Evolutionary conservation across 306 rosid genomes (phyloP).

Genomic region (Dalbergia cochinchinensis): DNA sequence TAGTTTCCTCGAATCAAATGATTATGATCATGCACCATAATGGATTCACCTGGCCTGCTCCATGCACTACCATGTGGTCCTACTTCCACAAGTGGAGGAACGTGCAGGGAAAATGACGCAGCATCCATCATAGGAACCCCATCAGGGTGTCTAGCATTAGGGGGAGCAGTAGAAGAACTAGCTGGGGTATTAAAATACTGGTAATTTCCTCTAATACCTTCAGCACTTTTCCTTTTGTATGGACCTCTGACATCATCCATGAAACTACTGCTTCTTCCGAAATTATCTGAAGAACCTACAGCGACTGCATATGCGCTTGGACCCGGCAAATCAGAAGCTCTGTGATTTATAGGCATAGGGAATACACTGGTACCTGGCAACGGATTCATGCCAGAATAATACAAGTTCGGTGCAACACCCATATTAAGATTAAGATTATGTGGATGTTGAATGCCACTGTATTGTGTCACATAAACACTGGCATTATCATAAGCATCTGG

Average conservation of each 20-base stretch:
- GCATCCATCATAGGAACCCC: constrained; percentile 72
- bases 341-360: constrained; percentile 69
- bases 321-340: constrained; percentile 63
- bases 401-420: constrained; percentile 62
- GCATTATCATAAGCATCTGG: constrained; percentile 74
- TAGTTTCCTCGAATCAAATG: constrained; percentile 75
- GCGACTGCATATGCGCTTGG: constrained; percentile 63
- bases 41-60: constrained; percentile 66
- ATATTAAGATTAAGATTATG: constrained; percentile 74
- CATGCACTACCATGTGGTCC: constrained; percentile 65
- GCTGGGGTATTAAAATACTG: constrained; percentile 69
- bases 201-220: constrained; percentile 68
- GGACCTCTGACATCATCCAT: constrained; percentile 83
- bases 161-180: constrained; percentile 69
- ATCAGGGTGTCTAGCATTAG: constrained; percentile 67
- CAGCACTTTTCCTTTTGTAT: constrained; percentile 79
- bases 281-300: constrained; percentile 69
- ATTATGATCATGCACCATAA: constrained; percentile 68
- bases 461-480: constrained; percentile 70
- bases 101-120: constrained; percentile 57
- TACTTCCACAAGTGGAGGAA: constrained; percentile 67
- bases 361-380: constrained; percentile 69
- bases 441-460: constrained; percentile 66
- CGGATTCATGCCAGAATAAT: constrained; percentile 74
- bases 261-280: constrained; percentile 63